Conservation (phyloP, 331 rosid species). For the Saraca asoca region DNA sequence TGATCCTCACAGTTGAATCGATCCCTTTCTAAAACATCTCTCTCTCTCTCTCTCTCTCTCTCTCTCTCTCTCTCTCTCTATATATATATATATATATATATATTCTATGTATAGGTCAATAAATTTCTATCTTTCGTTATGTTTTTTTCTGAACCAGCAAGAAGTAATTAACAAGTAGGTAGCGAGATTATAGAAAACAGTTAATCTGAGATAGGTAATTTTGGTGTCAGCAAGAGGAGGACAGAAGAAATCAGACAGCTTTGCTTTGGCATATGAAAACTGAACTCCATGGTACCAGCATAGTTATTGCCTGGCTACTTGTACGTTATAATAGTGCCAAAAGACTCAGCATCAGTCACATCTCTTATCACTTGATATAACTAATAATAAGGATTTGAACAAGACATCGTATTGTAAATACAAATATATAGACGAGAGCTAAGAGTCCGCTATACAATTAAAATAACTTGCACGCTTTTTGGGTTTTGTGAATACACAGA, state of each 20-base stretch:
- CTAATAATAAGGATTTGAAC: too few species aligned
- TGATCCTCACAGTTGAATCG: neutral
- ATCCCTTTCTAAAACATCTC: too few species aligned
- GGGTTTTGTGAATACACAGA: too few species aligned
- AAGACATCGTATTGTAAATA: too few species aligned
- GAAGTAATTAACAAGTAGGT: neutral
- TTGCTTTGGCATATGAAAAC: neutral
- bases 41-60: neutral
- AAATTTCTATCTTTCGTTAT: neutral
- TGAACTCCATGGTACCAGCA: conserved; percentile 18
- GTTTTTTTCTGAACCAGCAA: neutral
- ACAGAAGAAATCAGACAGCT: neutral
- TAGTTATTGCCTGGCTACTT: neutral
- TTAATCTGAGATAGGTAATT: too few species aligned
- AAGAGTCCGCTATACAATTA: too few species aligned
- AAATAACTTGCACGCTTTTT: too few species aligned
- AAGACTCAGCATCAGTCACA: neutral
- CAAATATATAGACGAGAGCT: too few species aligned
- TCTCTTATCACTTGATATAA: neutral
- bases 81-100: too few species aligned
- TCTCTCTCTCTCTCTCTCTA: conserved; percentile 1
- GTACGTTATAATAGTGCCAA: neutral
- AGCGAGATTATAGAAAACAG: too few species aligned
- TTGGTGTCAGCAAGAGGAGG: too few species aligned
- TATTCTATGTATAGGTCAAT: neutral